A percentile compares a stretch with the other conserved stretches of the same genome.
These are phyloP conservation scores for Agaricus blazei DNA, from an alignment of 768 basidiomycete genomes.

Conservation along the genomic window DNA sequence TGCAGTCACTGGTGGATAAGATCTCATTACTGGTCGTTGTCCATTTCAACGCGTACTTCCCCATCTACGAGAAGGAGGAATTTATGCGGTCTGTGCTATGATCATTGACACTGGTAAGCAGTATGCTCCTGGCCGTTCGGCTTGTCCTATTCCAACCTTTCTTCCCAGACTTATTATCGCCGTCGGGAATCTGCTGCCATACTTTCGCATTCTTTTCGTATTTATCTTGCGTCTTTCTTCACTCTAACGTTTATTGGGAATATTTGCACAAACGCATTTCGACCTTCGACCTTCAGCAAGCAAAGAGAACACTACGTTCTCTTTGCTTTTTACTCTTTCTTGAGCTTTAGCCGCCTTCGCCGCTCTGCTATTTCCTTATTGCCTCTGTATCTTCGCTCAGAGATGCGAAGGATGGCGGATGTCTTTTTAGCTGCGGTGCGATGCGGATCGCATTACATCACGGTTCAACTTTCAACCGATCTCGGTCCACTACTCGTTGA, in stretches of 20 bases:
- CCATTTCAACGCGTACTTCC: slow-evolving; percentile 71
- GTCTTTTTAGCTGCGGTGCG: not conserved
- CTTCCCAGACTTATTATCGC: not conserved
- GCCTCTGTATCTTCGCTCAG: not conserved
- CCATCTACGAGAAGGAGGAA: slow-evolving; percentile 69
- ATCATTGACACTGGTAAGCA: not conserved
- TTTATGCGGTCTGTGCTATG: slow-evolving; percentile 26
- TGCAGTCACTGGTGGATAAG: slow-evolving; percentile 62
- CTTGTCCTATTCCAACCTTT: not conserved
- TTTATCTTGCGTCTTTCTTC: not conserved
- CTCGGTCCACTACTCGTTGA: not conserved
- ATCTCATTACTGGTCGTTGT: slow-evolving; percentile 68
- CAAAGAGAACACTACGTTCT: not conserved
- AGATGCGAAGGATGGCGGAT: not conserved
- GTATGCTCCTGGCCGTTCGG: not conserved
- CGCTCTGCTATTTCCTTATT: not conserved
- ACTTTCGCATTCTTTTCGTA: not conserved
- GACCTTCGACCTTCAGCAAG: slow-evolving; percentile 1
- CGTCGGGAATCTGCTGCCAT: not conserved
- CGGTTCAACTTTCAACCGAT: not conserved
- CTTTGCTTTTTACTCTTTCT: not conserved
- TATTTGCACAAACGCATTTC: slow-evolving; percentile 2
- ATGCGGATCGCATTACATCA: not conserved
- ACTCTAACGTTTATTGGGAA: not conserved
- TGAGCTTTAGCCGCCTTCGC: not conserved